Evolutionary conservation across 805 yeast species (phyloP).

Genomic region (Scheffersomyces ergatensis): DNA sequence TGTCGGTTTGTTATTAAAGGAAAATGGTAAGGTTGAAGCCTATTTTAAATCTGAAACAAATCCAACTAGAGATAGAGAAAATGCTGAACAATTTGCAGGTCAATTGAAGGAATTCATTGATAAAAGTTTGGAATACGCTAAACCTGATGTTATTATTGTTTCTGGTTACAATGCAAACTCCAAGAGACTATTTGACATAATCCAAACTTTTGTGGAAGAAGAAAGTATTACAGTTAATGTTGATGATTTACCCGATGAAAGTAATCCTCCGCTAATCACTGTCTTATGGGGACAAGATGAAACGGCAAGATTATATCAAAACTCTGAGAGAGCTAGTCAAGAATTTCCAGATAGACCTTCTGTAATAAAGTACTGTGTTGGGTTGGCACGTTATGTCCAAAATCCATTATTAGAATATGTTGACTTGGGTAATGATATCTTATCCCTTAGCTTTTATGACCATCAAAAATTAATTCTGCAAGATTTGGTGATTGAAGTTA

Average conservation of each 20-base stretch:
- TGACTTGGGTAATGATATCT: conserved; percentile 70
- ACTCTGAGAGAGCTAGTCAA: conserved; percentile 66
- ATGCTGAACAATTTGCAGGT: conserved; percentile 47
- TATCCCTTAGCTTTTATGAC: conserved; percentile 65
- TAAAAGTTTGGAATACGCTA: conserved; percentile 45
- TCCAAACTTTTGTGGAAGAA: conserved; percentile 54
- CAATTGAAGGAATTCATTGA: conserved; percentile 70
- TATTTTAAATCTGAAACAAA: conserved; percentile 74
- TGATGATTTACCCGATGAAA: conserved; percentile 37
- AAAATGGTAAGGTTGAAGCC: conserved; percentile 75
- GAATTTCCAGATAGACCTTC: conserved; percentile 87
- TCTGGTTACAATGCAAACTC: conserved; percentile 83
- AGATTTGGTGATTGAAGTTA: conserved; percentile 61
- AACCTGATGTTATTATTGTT: conserved; percentile 87
- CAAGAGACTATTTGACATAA: conserved; percentile 55
- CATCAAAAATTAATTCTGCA: conserved; percentile 69
- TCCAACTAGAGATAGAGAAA: conserved; percentile 50
- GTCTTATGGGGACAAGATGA: conserved; percentile 89
- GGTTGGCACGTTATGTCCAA: conserved; percentile 87
- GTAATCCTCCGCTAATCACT: conserved; percentile 54
- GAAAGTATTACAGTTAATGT: conserved; percentile 53
- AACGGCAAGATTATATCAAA: conserved; percentile 84
- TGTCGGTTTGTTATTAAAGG: conserved; percentile 74
- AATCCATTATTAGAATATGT: conserved; percentile 91
- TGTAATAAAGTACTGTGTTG: conserved; percentile 79